phyloP scores from a whole-genome alignment of 2,329 filamentous ascomycete species.

The Exophiala phaeomuriformis region DNA sequence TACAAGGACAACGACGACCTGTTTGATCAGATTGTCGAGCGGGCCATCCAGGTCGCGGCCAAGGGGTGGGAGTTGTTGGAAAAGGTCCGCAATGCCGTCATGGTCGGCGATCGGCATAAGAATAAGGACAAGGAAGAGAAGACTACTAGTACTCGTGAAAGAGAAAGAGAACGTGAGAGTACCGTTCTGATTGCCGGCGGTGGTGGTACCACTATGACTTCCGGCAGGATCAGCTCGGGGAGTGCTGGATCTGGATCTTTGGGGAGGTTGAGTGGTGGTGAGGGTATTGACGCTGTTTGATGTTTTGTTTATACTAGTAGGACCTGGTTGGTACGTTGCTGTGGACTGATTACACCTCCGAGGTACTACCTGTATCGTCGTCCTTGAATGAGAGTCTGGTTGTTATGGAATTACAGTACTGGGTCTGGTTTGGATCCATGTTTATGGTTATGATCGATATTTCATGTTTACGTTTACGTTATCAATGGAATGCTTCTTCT shows the following conservation, averaged over 20 bases:
- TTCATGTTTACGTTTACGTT: no score
- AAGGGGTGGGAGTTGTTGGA: slow-evolving; percentile 40
- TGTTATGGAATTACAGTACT: not conserved
- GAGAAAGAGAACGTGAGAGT: not conserved
- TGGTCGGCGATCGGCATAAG: slow-evolving; percentile 44
- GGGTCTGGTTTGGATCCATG: not conserved
- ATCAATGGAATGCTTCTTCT: no score
- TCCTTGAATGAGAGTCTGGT: not conserved
- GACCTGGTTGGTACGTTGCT: no score
- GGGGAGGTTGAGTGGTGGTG: slow-evolving; percentile 10
- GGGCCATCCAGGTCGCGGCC: slow-evolving; percentile 37
- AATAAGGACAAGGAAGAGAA: slow-evolving; percentile 21
- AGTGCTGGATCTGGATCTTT: not conserved
- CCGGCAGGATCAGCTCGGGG: slow-evolving; percentile 10
- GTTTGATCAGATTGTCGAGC: slow-evolving; percentile 50
- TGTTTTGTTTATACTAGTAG: not conserved
- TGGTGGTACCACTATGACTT: not conserved
- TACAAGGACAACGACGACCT: slow-evolving; percentile 38
- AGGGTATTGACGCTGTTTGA: slow-evolving; percentile 9
- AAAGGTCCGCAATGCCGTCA: slow-evolving; percentile 43
- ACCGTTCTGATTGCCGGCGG: not conserved
- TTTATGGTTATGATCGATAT: not conserved
- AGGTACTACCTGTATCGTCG: no score
- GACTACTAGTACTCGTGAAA: not conserved
- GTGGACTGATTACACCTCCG: no score